Base-by-base conservation (phyloP, 768 basidiomycete genomes). In the Pleurotus ostreatus region DNA sequence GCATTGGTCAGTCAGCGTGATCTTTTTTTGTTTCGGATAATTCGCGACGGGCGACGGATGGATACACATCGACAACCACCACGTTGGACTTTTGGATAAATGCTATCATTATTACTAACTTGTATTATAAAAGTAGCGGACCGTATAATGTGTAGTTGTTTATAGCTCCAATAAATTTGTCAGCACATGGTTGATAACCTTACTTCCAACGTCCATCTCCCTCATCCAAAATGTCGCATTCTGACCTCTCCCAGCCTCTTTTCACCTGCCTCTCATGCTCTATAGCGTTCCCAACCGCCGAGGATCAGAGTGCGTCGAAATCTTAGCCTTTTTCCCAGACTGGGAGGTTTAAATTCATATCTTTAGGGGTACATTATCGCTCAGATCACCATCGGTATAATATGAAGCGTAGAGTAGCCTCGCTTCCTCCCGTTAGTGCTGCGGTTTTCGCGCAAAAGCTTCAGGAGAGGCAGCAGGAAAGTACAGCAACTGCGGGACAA, bases 371-470 rank as follows among this genome's bases (percentile, higher is more conserved):
- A 0, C 97, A 99, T 68, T 98, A 96, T 70, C 84, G 85, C 60
- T 92, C 92, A 22, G 97, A 99, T 71, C 89, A 91, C 70, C 97
- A 99, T 74, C 79, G 94, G 53, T 99, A 99, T 74, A 99, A 99
- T 67, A 93, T 98, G 86, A 96, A 96, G 77, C 89, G 95, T 61
- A 85, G 94, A 25, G 90, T 98, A 15, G 95, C 96, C 2, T 84
- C 81, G 4, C 80, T 99, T 1, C 89, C 92, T 7, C 94, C 96
- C 2, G 84, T 99, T 64, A 86, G 84, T 57, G 81, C 79, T 0
- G 71, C 78, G 5, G 62, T 86, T 1, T 99, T 98, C 74, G 88
- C 94, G 63, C 83, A 92, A 65, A 98, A 98, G 65, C 88, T 97
- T 11, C 67, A 88, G 25, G 90, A 96, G 60, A 75, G 92, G 61